A percentile compares a stretch with the other conserved stretches of the same genome.
phyloP scores from a whole-genome alignment of 2,329 filamentous ascomycete species.

The Curvularia lunata region DNA sequence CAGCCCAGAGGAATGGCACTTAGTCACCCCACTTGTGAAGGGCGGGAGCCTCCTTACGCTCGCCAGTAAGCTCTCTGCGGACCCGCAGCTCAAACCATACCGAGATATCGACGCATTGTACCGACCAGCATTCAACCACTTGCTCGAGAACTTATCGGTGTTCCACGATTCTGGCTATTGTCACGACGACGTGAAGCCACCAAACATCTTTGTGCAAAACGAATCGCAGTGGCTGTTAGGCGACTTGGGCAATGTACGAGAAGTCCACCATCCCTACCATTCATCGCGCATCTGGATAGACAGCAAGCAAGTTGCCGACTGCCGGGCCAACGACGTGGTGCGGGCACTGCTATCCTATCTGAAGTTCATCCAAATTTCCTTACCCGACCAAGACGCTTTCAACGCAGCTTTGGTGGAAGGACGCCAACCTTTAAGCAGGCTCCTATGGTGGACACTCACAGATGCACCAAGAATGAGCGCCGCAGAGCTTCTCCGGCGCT shows the following conservation, averaged over 20 bases:
- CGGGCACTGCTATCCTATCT: conserved; percentile 42
- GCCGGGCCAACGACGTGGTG: conserved; percentile 40
- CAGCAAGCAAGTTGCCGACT: conserved; percentile 33
- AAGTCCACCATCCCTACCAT: conserved; percentile 40
- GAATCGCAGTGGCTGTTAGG: conserved; percentile 39
- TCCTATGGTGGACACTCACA: conserved; percentile 36
- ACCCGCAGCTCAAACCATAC: conserved; percentile 1
- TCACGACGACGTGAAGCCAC: conserved; percentile 49
- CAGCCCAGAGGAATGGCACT: conserved; percentile 26
- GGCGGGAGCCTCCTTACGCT: conserved; percentile 24
- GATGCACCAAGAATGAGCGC: conserved; percentile 19
- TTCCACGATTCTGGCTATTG: conserved; percentile 44
- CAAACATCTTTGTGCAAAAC: conserved; percentile 42
- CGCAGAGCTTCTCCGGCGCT: conserved; percentile 15
- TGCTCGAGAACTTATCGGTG: conserved; percentile 31
- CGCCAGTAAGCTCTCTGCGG: conserved; percentile 9
- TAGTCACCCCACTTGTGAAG: conserved; percentile 27
- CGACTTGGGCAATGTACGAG: conserved; percentile 46
- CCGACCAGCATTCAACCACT: conserved; percentile 36
- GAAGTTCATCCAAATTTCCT: conserved; percentile 26
- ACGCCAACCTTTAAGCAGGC: conserved; percentile 25
- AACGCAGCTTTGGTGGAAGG: conserved; percentile 32
- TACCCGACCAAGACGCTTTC: conserved; percentile 22
- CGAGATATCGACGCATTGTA: conserved; percentile 34
- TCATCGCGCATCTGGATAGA: conserved; percentile 31